Percentiles rank a stretch among this genome's conserved stretches.
Evolutionary conservation across 2,329 filamentous ascomycete genomes (phyloP).

Genomic region (Lasiodiplodia citricola): DNA sequence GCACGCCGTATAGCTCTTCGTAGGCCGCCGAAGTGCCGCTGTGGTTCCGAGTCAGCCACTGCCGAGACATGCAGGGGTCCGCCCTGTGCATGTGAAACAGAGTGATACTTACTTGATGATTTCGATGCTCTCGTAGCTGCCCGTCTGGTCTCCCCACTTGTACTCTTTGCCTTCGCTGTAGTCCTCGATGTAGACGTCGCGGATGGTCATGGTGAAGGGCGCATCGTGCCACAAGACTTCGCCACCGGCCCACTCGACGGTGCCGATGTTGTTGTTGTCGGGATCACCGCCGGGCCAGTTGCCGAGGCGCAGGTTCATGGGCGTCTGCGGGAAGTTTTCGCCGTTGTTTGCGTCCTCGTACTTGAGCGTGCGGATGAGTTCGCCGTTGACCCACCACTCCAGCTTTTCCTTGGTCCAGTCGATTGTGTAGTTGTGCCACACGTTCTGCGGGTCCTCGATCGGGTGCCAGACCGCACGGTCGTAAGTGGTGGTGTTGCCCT

Average conservation of each 20-base stretch:
- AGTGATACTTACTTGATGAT: conserved; percentile 45
- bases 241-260: conserved; percentile 66
- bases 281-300: conserved; percentile 67
- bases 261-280: conserved; percentile 43
- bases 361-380: conserved; percentile 65
- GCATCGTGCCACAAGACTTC: conserved; percentile 68
- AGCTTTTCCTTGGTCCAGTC: conserved; percentile 70
- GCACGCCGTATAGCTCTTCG: conserved; percentile 41
- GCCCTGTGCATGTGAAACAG: conserved; percentile 28
- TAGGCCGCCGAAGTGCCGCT: conserved; percentile 45
- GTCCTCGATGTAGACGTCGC: conserved; percentile 62
- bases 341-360: conserved; percentile 64
- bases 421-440: conserved; percentile 54
- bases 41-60: conserved; percentile 1
- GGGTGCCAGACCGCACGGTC: conserved; percentile 50
- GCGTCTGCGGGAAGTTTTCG: conserved; percentile 71
- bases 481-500: conserved; percentile 59
- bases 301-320: conserved; percentile 73
- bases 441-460: conserved; percentile 40
- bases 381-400: conserved; percentile 69
- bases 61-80: not conserved
- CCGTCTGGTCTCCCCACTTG: conserved; percentile 65
- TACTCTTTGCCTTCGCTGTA: conserved; percentile 67
- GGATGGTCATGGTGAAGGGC: conserved; percentile 77
- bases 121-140: conserved; percentile 63